Conservation (phyloP, 305 asterid species). For the Solanum hybrid region DNA sequence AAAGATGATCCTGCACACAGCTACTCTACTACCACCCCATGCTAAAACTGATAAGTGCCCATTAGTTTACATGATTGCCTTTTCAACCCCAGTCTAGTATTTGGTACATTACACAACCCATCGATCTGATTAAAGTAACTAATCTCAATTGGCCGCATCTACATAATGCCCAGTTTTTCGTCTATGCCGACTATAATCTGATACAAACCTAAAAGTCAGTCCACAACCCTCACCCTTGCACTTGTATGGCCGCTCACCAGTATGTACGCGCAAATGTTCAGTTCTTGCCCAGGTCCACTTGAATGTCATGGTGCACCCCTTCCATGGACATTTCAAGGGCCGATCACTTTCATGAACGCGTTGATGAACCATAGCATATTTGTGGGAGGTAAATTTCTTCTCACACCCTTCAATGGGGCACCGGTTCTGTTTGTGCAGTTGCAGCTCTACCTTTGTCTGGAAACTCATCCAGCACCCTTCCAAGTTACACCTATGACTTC, state of each 20-base stretch:
- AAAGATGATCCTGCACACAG: neutral
- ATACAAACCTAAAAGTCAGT: constrained; percentile 77
- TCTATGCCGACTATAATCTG: constrained; percentile 83
- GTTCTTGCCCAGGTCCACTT: constrained; percentile 99
- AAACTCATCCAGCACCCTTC: constrained; percentile 66
- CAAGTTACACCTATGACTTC: constrained; percentile 43
- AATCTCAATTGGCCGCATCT: constrained; percentile 12
- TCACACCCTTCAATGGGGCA: constrained; percentile 72
- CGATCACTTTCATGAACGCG: constrained; percentile 77
- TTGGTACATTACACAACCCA: constrained; percentile 6
- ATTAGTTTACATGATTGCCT: constrained; percentile 10
- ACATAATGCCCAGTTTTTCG: constrained; percentile 74
- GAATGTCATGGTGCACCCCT: constrained; percentile 72
- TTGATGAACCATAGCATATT: constrained; percentile 55
- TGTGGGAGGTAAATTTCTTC: constrained; percentile 75
- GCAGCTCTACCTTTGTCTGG: constrained; percentile 56
- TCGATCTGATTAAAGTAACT: neutral
- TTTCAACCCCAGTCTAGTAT: constrained; percentile 1
- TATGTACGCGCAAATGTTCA: constrained; percentile 78
- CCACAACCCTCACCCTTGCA: constrained; percentile 74
- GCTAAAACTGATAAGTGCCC: neutral
- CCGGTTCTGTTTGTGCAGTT: constrained; percentile 53
- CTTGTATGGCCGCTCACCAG: constrained; percentile 67
- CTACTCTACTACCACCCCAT: neutral
- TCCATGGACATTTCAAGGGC: constrained; percentile 83